Base-by-base conservation (phyloP, 2,329 filamentous ascomycete genomes). In the Colletotrichum australisinense region DNA sequence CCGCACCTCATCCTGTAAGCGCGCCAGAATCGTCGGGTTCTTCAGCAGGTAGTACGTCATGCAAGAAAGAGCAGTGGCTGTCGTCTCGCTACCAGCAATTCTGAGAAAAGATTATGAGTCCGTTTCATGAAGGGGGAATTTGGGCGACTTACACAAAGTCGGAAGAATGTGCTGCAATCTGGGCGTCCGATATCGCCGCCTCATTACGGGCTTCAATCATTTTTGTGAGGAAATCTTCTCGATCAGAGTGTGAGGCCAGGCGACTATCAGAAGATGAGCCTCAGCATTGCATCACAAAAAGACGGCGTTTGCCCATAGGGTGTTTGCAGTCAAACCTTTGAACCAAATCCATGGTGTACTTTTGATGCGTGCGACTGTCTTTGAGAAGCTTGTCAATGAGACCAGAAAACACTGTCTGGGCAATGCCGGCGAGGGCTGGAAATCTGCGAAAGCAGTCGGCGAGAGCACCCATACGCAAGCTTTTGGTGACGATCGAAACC, bases 401-500 rank as follows among this genome's bases (percentile, higher is more conserved):
- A 9, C 46, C 30, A 2, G 66, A 26, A 24, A 63, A 63, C 11
- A 32, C 11, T 1, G 8, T 55, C 30, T 56, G 42, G 3, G 30
- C 22, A 4, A 63, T 14, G 9, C 19, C 24, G 7, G 28, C 30
- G 22, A 63, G 8, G 0, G 30, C 12, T n/a, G 58, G 66, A n/a
- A 69, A 69, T 4, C 66, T 46, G 19, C 42, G 32, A 24, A 69
- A 69, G 14, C 58, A 69, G 8, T 63, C 66, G 19, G 65, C 65
- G n/a, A 67, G 30, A 6, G 65, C 65, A 2, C 65, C 65, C 38
- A 67, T 52, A 12, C 57, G 24, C 12, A 67, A 30, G 16, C 65
- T 67, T 16, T 67, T 67, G 2, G 35, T n/a, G 8, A 67, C 57
- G 24, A 67, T 67, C 7, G 65, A 60, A 1, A 67, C 46, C 65